Percentiles rank a stretch among this genome's conserved stretches.
Conservation (phyloP, 1,284 basidiomycete genomes). For the Entoloma clypeatum region DNA sequence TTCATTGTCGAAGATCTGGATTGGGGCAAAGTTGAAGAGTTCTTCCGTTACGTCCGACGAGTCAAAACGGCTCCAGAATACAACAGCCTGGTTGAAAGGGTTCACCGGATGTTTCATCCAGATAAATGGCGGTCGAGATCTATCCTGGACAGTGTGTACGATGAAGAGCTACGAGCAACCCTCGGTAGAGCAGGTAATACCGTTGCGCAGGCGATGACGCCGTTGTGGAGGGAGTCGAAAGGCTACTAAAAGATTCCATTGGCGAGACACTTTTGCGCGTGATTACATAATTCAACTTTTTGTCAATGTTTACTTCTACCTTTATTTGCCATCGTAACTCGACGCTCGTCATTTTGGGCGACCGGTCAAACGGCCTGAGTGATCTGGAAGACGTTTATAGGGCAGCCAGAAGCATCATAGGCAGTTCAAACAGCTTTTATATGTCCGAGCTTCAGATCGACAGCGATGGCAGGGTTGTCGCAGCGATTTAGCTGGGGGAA, state of each 20-base stretch:
- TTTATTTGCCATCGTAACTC: too few relatives aligned
- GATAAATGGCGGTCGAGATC: slow-evolving; percentile 18
- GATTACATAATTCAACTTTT: not conserved
- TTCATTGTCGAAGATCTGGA: slow-evolving; percentile 10
- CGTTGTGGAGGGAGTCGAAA: slow-evolving; percentile 14
- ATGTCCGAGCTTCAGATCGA: too few relatives aligned
- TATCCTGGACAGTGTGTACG: slow-evolving; percentile 16
- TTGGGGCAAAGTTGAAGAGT: slow-evolving; percentile 17
- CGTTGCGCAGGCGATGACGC: slow-evolving; percentile 21
- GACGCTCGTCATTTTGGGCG: too few relatives aligned
- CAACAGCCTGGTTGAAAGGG: slow-evolving; percentile 11
- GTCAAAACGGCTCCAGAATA: slow-evolving; percentile 2
- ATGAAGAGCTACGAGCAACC: slow-evolving; percentile 8
- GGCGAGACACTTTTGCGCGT: not conserved
- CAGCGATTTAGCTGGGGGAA: too few relatives aligned
- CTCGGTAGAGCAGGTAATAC: slow-evolving; percentile 15
- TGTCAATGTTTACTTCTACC: too few relatives aligned
- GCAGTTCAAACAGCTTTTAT: too few relatives aligned
- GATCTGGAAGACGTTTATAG: too few relatives aligned
- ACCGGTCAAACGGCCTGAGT: too few relatives aligned
- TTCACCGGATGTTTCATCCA: slow-evolving; percentile 19
- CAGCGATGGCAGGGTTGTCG: too few relatives aligned
- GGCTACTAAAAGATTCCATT: not conserved
- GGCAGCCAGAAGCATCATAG: too few relatives aligned
- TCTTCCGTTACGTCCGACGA: slow-evolving; percentile 9